Evolutionary conservation across 148 eudicot genomes (phyloP).

Genomic region (Rhododendron griersonianum): DNA sequence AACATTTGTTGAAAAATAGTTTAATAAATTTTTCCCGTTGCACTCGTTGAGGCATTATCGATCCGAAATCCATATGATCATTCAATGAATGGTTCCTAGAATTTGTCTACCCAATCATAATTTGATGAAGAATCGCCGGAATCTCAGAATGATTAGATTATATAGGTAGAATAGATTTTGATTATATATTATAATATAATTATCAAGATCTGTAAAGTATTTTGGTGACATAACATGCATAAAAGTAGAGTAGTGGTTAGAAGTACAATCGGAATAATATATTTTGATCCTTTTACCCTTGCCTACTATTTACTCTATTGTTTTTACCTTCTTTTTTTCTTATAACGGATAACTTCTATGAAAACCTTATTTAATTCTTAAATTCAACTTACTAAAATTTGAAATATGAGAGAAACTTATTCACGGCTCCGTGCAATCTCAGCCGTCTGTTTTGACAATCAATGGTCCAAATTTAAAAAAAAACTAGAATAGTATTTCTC

Average conservation of each 20-base stretch:
- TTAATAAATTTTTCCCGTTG: neutral
- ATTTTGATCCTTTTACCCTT: neutral
- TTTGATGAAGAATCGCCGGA: neutral
- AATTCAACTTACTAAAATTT: too few species aligned
- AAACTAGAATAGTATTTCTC: too few species aligned
- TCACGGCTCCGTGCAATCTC: too few species aligned
- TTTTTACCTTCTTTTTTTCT: neutral
- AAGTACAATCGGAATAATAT: too few species aligned
- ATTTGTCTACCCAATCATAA: neutral
- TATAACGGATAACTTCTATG: too few species aligned
- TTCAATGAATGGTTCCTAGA: neutral
- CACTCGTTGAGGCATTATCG: neutral
- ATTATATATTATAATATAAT: too few species aligned
- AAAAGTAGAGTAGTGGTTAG: neutral
- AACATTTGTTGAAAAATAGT: neutral
- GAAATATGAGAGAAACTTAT: too few species aligned
- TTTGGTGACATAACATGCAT: neutral
- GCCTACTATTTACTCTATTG: neutral
- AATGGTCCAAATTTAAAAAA: too few species aligned
- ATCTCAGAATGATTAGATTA: neutral
- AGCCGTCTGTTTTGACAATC: too few species aligned
- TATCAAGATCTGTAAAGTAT: neutral
- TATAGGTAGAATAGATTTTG: neutral
- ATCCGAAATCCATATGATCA: neutral
- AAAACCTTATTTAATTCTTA: too few species aligned